Base-by-base conservation (phyloP, 768 basidiomycete genomes). In the Lentinula aciculospora region DNA sequence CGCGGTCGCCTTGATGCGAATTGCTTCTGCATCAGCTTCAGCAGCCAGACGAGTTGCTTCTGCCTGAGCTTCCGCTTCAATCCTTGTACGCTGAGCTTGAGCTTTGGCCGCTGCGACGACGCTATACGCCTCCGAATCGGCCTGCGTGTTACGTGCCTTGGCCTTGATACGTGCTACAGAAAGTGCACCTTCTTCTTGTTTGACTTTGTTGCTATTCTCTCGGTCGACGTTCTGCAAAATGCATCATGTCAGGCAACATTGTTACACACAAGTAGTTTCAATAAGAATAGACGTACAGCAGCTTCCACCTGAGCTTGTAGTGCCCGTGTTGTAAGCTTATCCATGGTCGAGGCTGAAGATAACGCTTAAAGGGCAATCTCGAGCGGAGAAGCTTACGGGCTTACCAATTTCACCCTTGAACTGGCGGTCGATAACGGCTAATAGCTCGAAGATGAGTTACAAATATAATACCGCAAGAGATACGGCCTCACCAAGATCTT, bases 251-350 rank as follows among this genome's bases (percentile, higher is more conserved):
- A 27, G 37, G 21, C 17, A 36, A 47, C 4, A 21, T 2, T 19
- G n/a, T 21, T 32, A 15, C 42, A 12, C 28, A 39, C 15, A 31
- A 19, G 21, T 6, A 46, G 10, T 13, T 48, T 51, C 15, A 12
- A 34, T 15, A 7, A 44, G 32, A 57, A 37, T 17, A 28, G 29
- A 71, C 82, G 65, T 68, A 88, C 86, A 27, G 89, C 89, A 45
- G 90, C 89, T 68, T 93, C 91, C 28, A 93, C 90, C 68, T 94
- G 91, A 9, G 91, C 89, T 67, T 93, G 88, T 36, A 93, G 74
- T 21, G 88, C 91, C 62, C 91, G 81, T 3, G 89, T 89, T 64
- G 89, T 92, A 54, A 92, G 76, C 66, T 89, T 89, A 66, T 92
- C 87, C 90, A 92, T 92, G 1, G 89, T 89, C 27, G 80, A 73